These are phyloP conservation scores for Mucor ambiguus DNA, from an alignment of 371 early-diverging fungal genomes.

Conservation along the genomic window DNA sequence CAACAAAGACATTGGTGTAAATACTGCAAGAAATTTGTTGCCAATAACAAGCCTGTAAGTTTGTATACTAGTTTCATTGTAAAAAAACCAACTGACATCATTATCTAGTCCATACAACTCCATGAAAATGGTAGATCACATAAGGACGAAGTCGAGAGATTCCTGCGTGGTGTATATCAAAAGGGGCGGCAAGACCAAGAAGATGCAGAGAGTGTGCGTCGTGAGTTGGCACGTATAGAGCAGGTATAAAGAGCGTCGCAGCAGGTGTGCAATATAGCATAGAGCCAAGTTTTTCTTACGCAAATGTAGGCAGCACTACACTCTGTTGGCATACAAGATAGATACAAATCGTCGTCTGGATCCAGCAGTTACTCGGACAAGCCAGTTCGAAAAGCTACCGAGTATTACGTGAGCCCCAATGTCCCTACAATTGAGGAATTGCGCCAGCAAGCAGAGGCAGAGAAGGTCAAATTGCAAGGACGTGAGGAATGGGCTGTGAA, in stretches of 20 bases:
- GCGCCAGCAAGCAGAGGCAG: conserved; percentile 16
- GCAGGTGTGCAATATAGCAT: conserved; percentile 11
- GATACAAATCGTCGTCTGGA: neutral
- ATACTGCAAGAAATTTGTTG: conserved; percentile 75
- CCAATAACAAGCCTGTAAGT: conserved; percentile 75
- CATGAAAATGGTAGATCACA: conserved; percentile 73
- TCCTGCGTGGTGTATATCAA: conserved; percentile 66
- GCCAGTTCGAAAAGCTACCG: neutral
- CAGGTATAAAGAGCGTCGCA: conserved; percentile 36
- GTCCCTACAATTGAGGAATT: conserved; percentile 26
- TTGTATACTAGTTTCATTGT: neutral
- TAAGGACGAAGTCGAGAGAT: conserved; percentile 70
- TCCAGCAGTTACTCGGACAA: neutral
- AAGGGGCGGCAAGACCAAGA: conserved; percentile 58
- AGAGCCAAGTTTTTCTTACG: neutral
- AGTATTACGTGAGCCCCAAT: conserved; percentile 22
- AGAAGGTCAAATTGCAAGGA: conserved; percentile 21
- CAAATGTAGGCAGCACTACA: conserved; percentile 13
- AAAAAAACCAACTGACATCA: neutral
- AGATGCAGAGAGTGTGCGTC: conserved; percentile 51
- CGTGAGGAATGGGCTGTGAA: conserved; percentile 45
- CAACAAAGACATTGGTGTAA: conserved; percentile 74
- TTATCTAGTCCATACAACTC: conserved; percentile 58
- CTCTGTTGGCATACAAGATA: conserved; percentile 8
- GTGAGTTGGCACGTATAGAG: conserved; percentile 67